phyloP scores from a whole-genome alignment of 305 asterid genomes.

The Rubia balearica region DNA sequence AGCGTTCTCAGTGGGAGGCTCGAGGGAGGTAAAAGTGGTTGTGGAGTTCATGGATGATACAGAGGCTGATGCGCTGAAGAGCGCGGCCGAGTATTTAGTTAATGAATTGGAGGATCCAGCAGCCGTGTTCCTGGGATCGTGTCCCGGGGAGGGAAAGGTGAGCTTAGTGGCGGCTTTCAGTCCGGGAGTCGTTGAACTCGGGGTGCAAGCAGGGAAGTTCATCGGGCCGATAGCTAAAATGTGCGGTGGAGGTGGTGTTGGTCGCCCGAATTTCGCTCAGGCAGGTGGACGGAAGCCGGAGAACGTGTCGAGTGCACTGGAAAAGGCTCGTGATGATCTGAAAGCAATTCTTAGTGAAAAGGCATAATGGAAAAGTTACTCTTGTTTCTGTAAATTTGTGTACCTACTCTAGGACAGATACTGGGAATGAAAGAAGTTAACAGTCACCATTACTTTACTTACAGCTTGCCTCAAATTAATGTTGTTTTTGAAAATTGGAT shows the following conservation, averaged over 20 bases:
- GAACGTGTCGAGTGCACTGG: conserved; percentile 57
- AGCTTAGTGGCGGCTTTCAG: conserved; percentile 73
- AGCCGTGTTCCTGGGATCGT: conserved; percentile 81
- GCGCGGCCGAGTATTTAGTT: conserved; percentile 73
- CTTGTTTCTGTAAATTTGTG: not conserved
- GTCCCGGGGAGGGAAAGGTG: conserved; percentile 69
- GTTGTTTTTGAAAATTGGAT: too few species aligned
- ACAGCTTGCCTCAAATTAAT: too few species aligned
- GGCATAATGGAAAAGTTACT: conserved; percentile 18
- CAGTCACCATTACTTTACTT: too few species aligned
- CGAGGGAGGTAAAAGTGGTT: conserved; percentile 53
- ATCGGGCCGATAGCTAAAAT: conserved; percentile 74
- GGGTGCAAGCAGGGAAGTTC: conserved; percentile 81
- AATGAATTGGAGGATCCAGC: conserved; percentile 65
- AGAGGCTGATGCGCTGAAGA: conserved; percentile 74
- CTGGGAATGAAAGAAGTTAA: too few species aligned
- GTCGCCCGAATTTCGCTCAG: conserved; percentile 85
- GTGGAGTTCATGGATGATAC: conserved; percentile 83
- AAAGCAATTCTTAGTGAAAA: conserved; percentile 40
- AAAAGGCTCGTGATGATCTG: conserved; percentile 66
- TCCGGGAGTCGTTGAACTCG: conserved; percentile 69
- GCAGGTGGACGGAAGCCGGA: conserved; percentile 93
- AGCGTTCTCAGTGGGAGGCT: conserved; percentile 51
- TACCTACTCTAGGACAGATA: too few species aligned
- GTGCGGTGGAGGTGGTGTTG: conserved; percentile 96